Evolutionary conservation across 805 yeast genomes (phyloP), one percentile per base, ranked within the genome.

Genomic region (Kodamaea leandrae): DNA sequence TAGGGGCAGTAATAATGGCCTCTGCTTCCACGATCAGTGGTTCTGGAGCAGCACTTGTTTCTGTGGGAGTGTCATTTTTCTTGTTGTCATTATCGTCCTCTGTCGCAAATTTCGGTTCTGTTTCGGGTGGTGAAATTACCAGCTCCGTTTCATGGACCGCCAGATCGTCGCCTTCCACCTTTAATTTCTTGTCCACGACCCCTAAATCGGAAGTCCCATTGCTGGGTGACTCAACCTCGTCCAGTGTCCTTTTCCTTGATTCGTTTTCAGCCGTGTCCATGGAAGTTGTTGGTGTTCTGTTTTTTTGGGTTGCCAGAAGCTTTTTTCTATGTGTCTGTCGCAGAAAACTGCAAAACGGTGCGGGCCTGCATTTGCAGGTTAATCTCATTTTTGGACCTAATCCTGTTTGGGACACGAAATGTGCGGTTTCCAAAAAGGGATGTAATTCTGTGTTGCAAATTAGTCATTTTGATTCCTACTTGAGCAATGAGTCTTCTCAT

Each of bases 401-500:
- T 15, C 13, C 32, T 8, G 18, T 28, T 28, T n/a, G 17, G 18
- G 18, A n/a, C n/a, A 21, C 14, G 18, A n/a, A n/a, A 15, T 28
- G 17, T 13, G 16, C 18, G 19, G 25, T 5, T 6, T 13, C 24
- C 26, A n/a, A 19, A 19, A 13, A 12, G 23, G 36, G 17, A 20
- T n/a, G 19, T 32, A 10, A 17, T 13, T 17, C 26, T 3, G 17
- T 7, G 10, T 8, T 32, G 9, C 21, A 35, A 27, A 27, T 14
- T 4, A 27, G 32, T 27, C 33, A 30, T 6, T 17, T 17, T 17
- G n/a, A 15, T 14, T 6, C 25, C 25, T 7, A 21, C 6, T 21
- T 6, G 25, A 25, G n/a, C 16, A 12, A 53, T 57, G 57, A 57
- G 66, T 7, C 49, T 59, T 19, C 48, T 64, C 25, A 55, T 63